phyloP scores from a whole-genome alignment of 2,329 filamentous ascomycete genomes.

The Blastomyces percursus region DNA sequence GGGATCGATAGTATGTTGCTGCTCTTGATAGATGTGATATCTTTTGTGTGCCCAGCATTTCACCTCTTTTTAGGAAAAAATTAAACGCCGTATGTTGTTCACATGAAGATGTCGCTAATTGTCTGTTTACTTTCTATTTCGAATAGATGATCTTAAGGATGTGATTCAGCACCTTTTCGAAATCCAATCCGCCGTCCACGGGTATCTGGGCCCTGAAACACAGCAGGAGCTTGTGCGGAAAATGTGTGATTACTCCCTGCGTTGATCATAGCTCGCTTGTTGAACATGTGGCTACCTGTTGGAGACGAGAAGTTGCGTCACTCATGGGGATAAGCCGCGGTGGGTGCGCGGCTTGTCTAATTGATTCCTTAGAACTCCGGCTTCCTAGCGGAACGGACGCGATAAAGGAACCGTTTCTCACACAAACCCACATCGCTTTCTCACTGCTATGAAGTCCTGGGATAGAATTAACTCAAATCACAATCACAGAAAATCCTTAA shows the following conservation, averaged over 20 bases:
- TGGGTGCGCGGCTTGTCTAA: not conserved
- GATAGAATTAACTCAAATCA: constrained; percentile 3
- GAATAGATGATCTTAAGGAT: constrained; percentile 44
- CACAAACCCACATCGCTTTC: not conserved
- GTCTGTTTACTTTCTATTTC: not conserved
- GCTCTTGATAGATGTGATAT: not conserved
- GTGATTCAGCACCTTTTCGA: constrained; percentile 54
- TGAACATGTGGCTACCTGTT: not conserved
- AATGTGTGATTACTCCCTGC: constrained; percentile 34
- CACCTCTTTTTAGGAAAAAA: not conserved
- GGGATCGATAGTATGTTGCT: constrained; percentile 26
- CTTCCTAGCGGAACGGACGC: not conserved
- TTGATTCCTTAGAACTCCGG: not conserved
- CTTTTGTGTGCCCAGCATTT: constrained; percentile 8
- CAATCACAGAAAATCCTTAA: constrained; percentile 26
- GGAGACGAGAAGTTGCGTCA: not conserved
- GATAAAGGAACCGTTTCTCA: not conserved
- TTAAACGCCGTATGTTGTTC: not conserved
- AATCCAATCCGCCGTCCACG: constrained; percentile 47
- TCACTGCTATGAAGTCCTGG: not conserved
- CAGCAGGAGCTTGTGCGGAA: constrained; percentile 48
- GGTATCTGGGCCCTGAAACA: constrained; percentile 47
- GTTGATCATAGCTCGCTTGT: not conserved
- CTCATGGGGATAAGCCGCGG: not conserved
- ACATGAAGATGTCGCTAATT: constrained; percentile 14